These are phyloP conservation scores for Ceratocystis papillata DNA, from an alignment of 2,329 filamentous ascomycete genomes.

Conservation along the genomic window DNA sequence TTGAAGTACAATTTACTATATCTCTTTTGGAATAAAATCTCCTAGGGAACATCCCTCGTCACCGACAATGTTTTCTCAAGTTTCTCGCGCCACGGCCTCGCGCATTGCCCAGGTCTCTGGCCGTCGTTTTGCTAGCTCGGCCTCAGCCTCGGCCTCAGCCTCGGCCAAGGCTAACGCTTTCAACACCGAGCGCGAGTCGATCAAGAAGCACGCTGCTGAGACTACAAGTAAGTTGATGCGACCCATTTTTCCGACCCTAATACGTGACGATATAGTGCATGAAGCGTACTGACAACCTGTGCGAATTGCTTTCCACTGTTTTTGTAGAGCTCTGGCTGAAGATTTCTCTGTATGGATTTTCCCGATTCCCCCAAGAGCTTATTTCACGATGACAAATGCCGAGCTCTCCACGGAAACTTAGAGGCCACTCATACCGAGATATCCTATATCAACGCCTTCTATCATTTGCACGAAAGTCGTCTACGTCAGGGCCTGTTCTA, in stretches of 20 bases:
- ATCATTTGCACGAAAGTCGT: too few species aligned
- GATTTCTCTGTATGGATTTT: conserved; percentile 62
- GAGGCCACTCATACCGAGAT: too few species aligned
- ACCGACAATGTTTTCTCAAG: conserved; percentile 50
- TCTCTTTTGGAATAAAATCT: background rate
- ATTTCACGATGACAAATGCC: too few species aligned
- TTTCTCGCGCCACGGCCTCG: conserved; percentile 53
- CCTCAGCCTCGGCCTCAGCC: conserved; percentile 34
- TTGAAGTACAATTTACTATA: background rate
- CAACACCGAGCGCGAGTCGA: conserved; percentile 78
- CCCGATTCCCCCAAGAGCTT: too few species aligned
- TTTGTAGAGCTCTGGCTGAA: conserved; percentile 80
- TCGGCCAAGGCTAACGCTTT: conserved; percentile 56
- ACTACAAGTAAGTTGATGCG: conserved; percentile 59
- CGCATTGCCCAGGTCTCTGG: conserved; percentile 47
- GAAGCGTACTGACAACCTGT: conserved; percentile 23
- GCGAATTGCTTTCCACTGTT: background rate
- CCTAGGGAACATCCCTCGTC: too few species aligned
- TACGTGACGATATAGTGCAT: background rate
- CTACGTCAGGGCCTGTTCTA: too few species aligned
- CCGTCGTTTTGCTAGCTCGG: conserved; percentile 60
- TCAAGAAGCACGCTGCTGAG: conserved; percentile 78
- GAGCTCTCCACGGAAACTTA: too few species aligned
- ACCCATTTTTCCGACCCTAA: background rate
- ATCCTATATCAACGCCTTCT: too few species aligned